Base-by-base conservation (phyloP, 805 yeast genomes). In the Vanderwaltozyma tropicalis region DNA sequence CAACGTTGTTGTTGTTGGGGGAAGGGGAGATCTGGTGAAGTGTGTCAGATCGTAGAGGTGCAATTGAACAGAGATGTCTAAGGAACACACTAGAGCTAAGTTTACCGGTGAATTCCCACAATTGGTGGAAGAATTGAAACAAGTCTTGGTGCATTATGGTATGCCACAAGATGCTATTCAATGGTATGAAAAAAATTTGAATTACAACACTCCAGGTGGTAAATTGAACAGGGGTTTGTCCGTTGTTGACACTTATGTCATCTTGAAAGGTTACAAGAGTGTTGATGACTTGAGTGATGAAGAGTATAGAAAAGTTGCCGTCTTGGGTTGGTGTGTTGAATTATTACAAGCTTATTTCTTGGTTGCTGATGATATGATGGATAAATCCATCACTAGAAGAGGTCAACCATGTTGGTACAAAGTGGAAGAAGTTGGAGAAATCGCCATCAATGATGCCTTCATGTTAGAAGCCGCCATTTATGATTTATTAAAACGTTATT, bases 331-430 rank as follows among this genome's bases (percentile, higher is more conserved):
- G 98, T 72, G 86, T 50, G 77, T 92, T 49, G 98, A 92, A 67
- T 71, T 92, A 47, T 70, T 89, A 50, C 98, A 89, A 66, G 97
- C 96, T 2, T 92, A 85, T 62, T 92, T 92, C 71, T 72, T 92
- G 53, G 97, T 92, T 40, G 94, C 97, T 24, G 98, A 92, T 61
- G 98, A 92, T 61, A 92, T 92, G 78, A 92, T 92, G 98, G 98
- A 92, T 62, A 76, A 78, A 49, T 83, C 95, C 25, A 81, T 85
- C 61, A 92, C 98, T 30, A 83, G 98, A 72, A 80, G 98, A 62
- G 98, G 96, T 42, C 96, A 89, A 66, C 92, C 96, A 48, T 92
- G 98, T 65, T 92, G 98, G 98, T 92, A 87, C 69, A 77, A 71
- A 56, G 72, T 66, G 26, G 77, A 74, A 48, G 76, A 76, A 28